A percentile compares a stretch with the other conserved stretches of the same genome.
Conservation (phyloP, 805 yeast genomes). For the Hanseniaspora guilliermondii region DNA sequence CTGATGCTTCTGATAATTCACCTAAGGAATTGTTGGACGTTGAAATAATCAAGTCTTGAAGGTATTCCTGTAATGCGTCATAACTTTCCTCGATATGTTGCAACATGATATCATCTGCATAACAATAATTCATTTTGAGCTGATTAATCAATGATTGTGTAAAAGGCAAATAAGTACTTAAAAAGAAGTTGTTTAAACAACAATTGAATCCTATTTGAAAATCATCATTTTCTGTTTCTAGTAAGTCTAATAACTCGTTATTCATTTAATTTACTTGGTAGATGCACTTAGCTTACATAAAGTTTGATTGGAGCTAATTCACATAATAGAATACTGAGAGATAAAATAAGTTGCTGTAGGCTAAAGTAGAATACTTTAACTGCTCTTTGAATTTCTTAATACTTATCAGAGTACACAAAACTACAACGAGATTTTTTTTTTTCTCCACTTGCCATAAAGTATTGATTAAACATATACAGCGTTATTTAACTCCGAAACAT, state of each 20-base stretch:
- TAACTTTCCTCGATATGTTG: neutral
- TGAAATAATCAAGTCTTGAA: neutral
- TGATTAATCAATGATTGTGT: neutral
- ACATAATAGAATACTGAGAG: no score
- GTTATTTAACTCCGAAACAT: no score
- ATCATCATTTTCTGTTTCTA: neutral
- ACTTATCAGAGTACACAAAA: no score
- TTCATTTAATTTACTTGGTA: neutral
- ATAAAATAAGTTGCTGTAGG: no score
- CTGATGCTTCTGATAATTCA: neutral
- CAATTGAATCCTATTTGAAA: neutral
- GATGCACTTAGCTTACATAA: no score
- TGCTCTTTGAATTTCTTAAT: no score
- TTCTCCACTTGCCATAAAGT: no score
- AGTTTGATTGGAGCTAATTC: no score
- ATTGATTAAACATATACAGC: no score
- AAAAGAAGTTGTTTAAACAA: neutral
- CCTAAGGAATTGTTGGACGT: neutral
- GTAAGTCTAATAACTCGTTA: slow-evolving; percentile 15
- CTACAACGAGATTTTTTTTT: no score
- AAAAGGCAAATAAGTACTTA: neutral
- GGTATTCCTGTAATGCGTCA: neutral
- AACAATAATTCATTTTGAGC: neutral
- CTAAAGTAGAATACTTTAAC: no score
- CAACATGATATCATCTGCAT: neutral